Conservation (phyloP, 805 yeast species). For the Monosporozyma unispora region DNA sequence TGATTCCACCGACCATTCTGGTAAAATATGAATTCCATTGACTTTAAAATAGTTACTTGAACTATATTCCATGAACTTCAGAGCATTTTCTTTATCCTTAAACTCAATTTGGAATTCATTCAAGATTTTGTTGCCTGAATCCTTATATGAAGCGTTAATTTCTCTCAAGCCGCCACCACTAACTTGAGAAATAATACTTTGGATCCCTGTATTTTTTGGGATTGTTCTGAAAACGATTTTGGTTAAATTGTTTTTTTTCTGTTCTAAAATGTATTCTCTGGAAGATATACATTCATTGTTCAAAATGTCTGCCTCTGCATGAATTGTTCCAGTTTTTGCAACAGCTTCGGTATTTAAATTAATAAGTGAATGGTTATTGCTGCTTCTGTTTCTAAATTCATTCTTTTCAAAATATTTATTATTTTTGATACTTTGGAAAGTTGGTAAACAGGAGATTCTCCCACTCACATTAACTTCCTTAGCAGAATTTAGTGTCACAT, state of each 20-base stretch:
- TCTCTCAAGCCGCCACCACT: conserved; percentile 59
- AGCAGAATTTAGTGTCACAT: background rate
- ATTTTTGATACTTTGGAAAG: background rate
- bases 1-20: conserved; percentile 35
- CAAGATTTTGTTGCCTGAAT: conserved; percentile 32
- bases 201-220: conserved; percentile 38
- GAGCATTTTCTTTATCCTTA: conserved; percentile 44
- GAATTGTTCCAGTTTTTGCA: background rate
- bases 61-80: conserved; percentile 42
- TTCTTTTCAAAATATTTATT: background rate
- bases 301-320: background rate
- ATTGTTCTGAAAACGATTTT: conserved; percentile 20
- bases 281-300: background rate
- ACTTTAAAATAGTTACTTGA: conserved; percentile 46
- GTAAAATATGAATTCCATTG: conserved; percentile 44
- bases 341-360: background rate
- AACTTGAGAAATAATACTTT: conserved; percentile 44
- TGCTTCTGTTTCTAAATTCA: background rate
- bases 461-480: background rate
- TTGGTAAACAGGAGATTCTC: background rate
- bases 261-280: background rate
- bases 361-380: background rate
- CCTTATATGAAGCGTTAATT: background rate
- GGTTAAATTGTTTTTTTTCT: background rate
- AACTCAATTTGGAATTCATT: conserved; percentile 35